These are phyloP conservation scores for Colletotrichum sidae DNA, from an alignment of 2,329 filamentous ascomycete species.

Conservation along the genomic window DNA sequence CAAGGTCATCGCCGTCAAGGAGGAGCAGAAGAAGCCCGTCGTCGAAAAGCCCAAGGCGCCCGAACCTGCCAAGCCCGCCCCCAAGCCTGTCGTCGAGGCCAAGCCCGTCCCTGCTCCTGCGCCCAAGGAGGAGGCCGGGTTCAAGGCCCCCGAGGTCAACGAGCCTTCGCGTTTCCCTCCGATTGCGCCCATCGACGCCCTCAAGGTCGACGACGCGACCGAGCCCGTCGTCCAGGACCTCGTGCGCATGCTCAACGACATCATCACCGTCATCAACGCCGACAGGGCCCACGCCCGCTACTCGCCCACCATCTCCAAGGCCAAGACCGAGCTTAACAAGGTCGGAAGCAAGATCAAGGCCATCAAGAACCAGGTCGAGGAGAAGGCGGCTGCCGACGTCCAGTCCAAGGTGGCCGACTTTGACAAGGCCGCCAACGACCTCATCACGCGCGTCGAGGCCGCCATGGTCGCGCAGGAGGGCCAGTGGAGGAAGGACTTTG, in stretches of 20 bases:
- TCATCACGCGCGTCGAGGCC: conserved; percentile 88
- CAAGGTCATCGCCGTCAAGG: conserved; percentile 43
- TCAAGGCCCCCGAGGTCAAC: conserved; percentile 71
- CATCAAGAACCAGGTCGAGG: conserved; percentile 76
- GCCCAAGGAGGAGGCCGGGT: conserved; percentile 47
- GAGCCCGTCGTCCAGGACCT: conserved; percentile 94
- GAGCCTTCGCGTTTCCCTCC: conserved; percentile 74
- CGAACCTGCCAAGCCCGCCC: conserved; percentile 32
- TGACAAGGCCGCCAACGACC: conserved; percentile 85
- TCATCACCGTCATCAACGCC: conserved; percentile 92
- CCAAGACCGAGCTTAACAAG: conserved; percentile 83
- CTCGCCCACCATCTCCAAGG: conserved; percentile 81
- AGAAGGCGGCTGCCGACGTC: conserved; percentile 81
- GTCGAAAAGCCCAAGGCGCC: conserved; percentile 38
- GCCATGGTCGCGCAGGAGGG: conserved; percentile 85
- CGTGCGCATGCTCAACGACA: conserved; percentile 94
- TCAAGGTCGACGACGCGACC: conserved; percentile 79
- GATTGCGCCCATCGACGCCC: conserved; percentile 79
- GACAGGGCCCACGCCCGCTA: conserved; percentile 85
- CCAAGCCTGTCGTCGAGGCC: conserved; percentile 46
- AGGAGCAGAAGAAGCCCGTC: conserved; percentile 46
- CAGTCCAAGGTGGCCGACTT: conserved; percentile 80
- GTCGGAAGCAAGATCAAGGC: conserved; percentile 82
- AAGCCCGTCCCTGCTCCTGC: conserved; percentile 39
- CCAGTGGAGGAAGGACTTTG: conserved; percentile 89